Conservation (phyloP, 2,329 filamentous ascomycete species). For the Clathrospora elynae region DNA sequence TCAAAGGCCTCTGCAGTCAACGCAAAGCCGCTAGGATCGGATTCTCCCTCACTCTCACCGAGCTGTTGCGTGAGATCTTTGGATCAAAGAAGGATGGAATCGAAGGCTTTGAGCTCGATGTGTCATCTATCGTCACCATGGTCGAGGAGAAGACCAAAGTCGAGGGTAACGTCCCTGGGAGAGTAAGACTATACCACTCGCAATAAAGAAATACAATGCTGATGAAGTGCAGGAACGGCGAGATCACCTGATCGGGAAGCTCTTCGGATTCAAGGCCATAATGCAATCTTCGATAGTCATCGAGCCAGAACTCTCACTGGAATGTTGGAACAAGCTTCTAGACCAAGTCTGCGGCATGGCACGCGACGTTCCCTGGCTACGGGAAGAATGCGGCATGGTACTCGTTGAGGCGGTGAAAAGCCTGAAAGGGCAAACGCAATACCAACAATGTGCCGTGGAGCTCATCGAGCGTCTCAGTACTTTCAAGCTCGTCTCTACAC, state of each 20-base stretch:
- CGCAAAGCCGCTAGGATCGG: constrained; percentile 87
- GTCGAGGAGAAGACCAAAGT: constrained; percentile 59
- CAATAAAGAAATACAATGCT: constrained; percentile 14
- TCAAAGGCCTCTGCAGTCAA: constrained; percentile 86
- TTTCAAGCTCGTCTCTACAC: constrained; percentile 74
- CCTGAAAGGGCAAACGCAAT: constrained; percentile 46
- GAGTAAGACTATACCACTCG: constrained; percentile 55
- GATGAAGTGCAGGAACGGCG: constrained; percentile 72
- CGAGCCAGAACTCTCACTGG: constrained; percentile 57
- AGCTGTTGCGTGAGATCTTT: constrained; percentile 75
- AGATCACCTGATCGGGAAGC: constrained; percentile 80
- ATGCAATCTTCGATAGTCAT: constrained; percentile 79
- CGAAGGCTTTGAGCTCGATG: constrained; percentile 44
- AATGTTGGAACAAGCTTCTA: constrained; percentile 70
- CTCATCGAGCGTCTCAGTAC: constrained; percentile 67
- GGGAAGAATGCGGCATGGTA: constrained; percentile 84
- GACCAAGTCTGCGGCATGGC: constrained; percentile 74
- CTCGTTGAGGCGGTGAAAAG: constrained; percentile 73
- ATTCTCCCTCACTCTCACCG: constrained; percentile 86
- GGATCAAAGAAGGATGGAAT: constrained; percentile 47
- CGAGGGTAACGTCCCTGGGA: constrained; percentile 58
- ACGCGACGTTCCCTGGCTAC: constrained; percentile 84
- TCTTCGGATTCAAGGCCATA: constrained; percentile 87
- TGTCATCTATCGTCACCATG: constrained; percentile 56
- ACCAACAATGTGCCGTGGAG: constrained; percentile 64